Base-by-base conservation (phyloP, 768 basidiomycete species). In the Amanita thiersii region DNA sequence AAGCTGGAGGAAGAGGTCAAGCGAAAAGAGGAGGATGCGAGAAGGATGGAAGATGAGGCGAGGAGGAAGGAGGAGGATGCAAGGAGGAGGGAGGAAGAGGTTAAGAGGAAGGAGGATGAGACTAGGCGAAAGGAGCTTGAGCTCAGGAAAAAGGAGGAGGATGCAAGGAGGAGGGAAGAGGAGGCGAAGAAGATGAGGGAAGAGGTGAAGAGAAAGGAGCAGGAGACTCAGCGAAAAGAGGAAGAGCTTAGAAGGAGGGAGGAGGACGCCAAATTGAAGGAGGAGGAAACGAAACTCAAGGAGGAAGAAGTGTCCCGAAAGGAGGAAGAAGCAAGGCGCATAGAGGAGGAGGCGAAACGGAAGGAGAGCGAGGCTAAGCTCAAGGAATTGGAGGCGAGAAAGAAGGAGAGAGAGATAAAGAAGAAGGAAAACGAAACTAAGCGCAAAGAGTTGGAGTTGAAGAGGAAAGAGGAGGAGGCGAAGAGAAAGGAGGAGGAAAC, bases 241-340 rank as follows among this genome's bases (percentile, higher is more conserved):
- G 52, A 55, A 29, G 59, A 63, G 35, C 54, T 54, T 0, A 56
- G 41, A 37, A 42, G 46, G 26, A 59, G 58, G 39, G 64, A 69
- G 38, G 52, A 50, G 17, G 64, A 64, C 26, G 46, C 46, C 2
- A 39, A 43, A 45, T 33, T 14, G 44, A 40, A 29, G 32, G 44
- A 56, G 49, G 48, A 53, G 36, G 14, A 9, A 9, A 30, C 36
- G 53, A 49, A 51, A 32, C 51, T 50, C 15, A 35, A 49, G 46
- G 42, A 48, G 40, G 50, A n/a, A n/a, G n/a, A n/a, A n/a, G n/a
- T n/a, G 45, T n/a, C n/a, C n/a, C n/a, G n/a, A n/a, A n/a, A n/a
- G 47, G 48, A 37, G 59, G 52, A 51, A 49, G 36, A 49, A 54
- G 19, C 45, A 41, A 24, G 57, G 44, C 26, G 50, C 49, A 48